Evolutionary conservation across 2,329 filamentous ascomycete species (phyloP).

Genomic region (Arthroderma sp.): DNA sequence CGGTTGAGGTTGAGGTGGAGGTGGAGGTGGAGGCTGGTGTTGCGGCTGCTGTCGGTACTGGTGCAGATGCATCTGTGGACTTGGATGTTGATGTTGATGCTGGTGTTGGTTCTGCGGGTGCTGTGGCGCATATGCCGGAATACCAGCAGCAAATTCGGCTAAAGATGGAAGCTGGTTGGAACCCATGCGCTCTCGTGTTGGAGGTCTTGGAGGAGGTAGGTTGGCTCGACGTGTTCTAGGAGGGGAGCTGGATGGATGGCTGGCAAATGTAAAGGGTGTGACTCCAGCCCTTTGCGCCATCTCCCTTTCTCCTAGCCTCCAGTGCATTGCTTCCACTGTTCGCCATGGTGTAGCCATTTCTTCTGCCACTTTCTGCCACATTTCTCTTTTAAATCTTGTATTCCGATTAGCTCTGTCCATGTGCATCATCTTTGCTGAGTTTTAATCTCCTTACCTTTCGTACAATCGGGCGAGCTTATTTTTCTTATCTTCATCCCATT

Average conservation of each 20-base stretch:
- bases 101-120: slow-evolving; percentile 14
- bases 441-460: slow-evolving; percentile 54
- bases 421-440: too few relatives aligned
- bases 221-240: slow-evolving; percentile 22
- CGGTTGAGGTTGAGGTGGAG: background rate
- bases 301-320: slow-evolving; percentile 84
- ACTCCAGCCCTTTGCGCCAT: slow-evolving; percentile 63
- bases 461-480: slow-evolving; percentile 91
- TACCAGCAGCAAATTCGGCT: slow-evolving; percentile 34
- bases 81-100: slow-evolving; percentile 21
- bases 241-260: slow-evolving; percentile 39
- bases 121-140: slow-evolving; percentile 32
- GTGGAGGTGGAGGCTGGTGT: background rate
- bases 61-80: too few relatives aligned
- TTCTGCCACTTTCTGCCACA: slow-evolving; percentile 93
- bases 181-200: background rate
- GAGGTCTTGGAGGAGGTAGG: slow-evolving; percentile 14
- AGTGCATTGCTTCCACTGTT: slow-evolving; percentile 95
- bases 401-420: background rate
- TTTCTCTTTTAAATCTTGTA: slow-evolving; percentile 82
- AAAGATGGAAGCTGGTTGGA: slow-evolving; percentile 28
- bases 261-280: slow-evolving; percentile 63
- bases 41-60: slow-evolving; percentile 12
- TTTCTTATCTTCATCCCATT: slow-evolving; percentile 96
- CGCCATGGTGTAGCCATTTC: slow-evolving; percentile 94